phyloP scores from a whole-genome alignment of 2,329 filamentous ascomycete genomes.

The Fusarium scirpi region DNA sequence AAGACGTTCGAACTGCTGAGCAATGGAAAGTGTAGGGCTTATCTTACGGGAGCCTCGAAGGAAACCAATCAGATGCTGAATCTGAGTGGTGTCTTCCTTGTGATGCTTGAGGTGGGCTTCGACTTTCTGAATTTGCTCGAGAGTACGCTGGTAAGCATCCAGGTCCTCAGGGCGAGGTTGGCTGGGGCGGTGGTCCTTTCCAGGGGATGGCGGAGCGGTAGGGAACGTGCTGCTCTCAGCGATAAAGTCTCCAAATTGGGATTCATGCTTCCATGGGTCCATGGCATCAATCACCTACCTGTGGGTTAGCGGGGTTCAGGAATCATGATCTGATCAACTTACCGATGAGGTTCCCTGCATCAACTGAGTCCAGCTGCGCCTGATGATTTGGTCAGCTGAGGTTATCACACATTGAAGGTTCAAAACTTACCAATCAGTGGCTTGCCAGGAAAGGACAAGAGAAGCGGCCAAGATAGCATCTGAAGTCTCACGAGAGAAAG shows the following conservation, averaged over 20 bases:
- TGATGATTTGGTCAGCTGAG: constrained; percentile 58
- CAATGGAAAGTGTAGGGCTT: constrained; percentile 75
- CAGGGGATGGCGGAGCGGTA: constrained; percentile 72
- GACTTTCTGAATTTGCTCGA: constrained; percentile 75
- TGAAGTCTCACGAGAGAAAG: constrained; percentile 86
- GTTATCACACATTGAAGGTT: neutral
- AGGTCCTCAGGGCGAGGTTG: constrained; percentile 77
- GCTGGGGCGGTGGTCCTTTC: constrained; percentile 70
- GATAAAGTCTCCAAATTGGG: constrained; percentile 85
- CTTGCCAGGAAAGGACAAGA: constrained; percentile 93
- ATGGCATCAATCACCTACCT: constrained; percentile 86
- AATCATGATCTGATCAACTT: constrained; percentile 54
- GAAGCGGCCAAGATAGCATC: constrained; percentile 94
- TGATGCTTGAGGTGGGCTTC: constrained; percentile 76
- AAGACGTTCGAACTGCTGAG: constrained; percentile 90
- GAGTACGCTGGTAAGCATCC: constrained; percentile 73
- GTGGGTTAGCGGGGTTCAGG: constrained; percentile 28
- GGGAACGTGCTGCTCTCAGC: constrained; percentile 81
- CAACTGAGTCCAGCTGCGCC: constrained; percentile 91
- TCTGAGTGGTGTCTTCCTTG: constrained; percentile 75
- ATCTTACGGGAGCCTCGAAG: constrained; percentile 79
- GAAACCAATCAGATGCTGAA: constrained; percentile 78
- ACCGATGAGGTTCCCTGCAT: constrained; percentile 93
- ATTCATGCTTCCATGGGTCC: constrained; percentile 91
- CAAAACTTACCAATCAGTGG: constrained; percentile 85